Conservation (phyloP, 441 rosid species). For the Theobroma grandiflorum region DNA sequence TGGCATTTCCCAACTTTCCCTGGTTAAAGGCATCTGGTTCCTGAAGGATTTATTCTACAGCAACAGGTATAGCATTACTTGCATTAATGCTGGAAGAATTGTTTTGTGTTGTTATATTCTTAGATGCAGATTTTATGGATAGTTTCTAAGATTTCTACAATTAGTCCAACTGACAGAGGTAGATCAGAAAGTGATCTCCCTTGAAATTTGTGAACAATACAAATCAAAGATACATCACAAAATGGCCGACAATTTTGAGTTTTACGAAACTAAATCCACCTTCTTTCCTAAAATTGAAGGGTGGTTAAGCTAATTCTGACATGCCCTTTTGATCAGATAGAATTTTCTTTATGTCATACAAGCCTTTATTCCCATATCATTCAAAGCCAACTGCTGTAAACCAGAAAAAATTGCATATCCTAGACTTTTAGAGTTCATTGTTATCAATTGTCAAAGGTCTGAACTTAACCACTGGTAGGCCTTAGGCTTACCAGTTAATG, state of each 20-base stretch:
- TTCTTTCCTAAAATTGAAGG: not conserved
- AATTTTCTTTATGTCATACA: not conserved
- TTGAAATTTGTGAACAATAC: not conserved
- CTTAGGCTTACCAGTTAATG: not conserved
- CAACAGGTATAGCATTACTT: not conserved
- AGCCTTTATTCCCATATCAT: not conserved
- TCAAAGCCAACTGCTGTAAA: not conserved
- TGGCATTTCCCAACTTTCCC: not conserved
- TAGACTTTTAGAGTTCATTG: no score
- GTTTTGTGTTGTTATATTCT: not conserved
- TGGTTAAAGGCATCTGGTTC: constrained; percentile 28
- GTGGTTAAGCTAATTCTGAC: not conserved
- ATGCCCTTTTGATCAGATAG: not conserved
- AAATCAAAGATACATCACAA: not conserved
- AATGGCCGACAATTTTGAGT: constrained; percentile 10
- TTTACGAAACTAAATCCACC: not conserved
- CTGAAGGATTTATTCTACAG: constrained; percentile 24
- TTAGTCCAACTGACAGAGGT: not conserved
- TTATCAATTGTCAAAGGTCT: no score
- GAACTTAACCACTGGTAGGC: no score
- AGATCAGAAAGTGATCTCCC: not conserved
- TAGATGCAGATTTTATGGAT: constrained; percentile 1
- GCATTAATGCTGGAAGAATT: constrained; percentile 21
- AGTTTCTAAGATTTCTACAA: not conserved
- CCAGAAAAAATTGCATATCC: not conserved